Evolutionary conservation across 495 filamentous ascomycete species (phyloP).

Genomic region (Stereocaulon alpinum): DNA sequence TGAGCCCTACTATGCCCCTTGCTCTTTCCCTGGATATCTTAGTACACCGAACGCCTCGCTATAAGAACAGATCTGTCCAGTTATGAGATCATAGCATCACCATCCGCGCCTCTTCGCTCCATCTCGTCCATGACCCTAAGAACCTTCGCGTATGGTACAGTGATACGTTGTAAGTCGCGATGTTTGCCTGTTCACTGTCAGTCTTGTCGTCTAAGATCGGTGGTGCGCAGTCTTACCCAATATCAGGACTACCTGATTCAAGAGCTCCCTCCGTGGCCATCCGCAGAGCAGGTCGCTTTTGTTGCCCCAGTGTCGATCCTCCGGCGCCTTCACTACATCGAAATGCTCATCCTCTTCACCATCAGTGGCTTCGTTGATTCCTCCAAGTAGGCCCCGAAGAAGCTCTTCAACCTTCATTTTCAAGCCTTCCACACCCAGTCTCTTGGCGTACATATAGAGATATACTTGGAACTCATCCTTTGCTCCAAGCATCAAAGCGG

Average conservation of each 20-base stretch:
- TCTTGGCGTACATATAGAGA: slow-evolving; percentile 90
- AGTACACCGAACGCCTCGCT: slow-evolving; percentile 10
- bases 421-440: slow-evolving; percentile 81
- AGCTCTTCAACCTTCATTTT: slow-evolving; percentile 86
- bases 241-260: slow-evolving; percentile 83
- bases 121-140: slow-evolving; percentile 48
- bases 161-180: slow-evolving; percentile 80
- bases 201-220: not conserved
- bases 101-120: slow-evolving; percentile 23
- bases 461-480: slow-evolving; percentile 87
- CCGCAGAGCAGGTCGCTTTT: slow-evolving; percentile 57
- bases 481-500: slow-evolving; percentile 71
- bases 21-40: slow-evolving; percentile 9
- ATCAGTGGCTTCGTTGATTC: slow-evolving; percentile 46
- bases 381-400: slow-evolving; percentile 66
- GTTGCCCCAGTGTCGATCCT: slow-evolving; percentile 45
- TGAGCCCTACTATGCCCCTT: not conserved
- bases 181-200: slow-evolving; percentile 63
- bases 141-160: slow-evolving; percentile 77
- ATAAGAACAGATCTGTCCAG: slow-evolving; percentile 12
- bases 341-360: slow-evolving; percentile 27
- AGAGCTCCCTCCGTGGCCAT: slow-evolving; percentile 72
- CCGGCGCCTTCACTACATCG: slow-evolving; percentile 41
- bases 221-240: slow-evolving; percentile 55
- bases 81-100: slow-evolving; percentile 49